phyloP scores from a whole-genome alignment of 768 basidiomycete genomes.

The Cyclocybe cylindracea region DNA sequence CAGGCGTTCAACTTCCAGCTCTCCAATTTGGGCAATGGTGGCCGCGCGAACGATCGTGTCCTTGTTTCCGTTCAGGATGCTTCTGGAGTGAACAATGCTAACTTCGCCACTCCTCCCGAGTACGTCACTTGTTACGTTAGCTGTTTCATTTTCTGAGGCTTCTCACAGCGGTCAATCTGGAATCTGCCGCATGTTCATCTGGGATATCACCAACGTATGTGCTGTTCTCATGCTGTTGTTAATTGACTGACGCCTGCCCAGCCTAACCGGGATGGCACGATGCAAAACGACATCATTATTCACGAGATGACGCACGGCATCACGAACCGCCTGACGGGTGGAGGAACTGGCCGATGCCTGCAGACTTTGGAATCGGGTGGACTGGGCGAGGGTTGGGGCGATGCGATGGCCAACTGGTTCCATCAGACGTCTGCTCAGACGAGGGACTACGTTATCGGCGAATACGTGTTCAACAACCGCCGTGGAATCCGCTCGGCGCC shows the following conservation, averaged over 20 bases:
- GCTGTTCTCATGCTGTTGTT: too few species aligned
- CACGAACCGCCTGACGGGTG: conserved; percentile 48
- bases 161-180: too few species aligned
- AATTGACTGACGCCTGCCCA: neutral
- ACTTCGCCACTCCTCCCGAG: conserved; percentile 46
- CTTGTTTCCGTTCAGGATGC: conserved; percentile 55
- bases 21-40: conserved; percentile 59
- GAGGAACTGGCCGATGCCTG: conserved; percentile 55
- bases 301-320: conserved; percentile 50
- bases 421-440: conserved; percentile 36
- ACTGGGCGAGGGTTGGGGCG: conserved; percentile 70
- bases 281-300: conserved; percentile 58
- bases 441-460: conserved; percentile 39
- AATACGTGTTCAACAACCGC: conserved; percentile 47
- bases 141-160: too few species aligned
- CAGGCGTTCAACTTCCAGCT: conserved; percentile 50
- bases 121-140: conserved; percentile 13
- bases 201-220: too few species aligned
- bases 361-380: conserved; percentile 63
- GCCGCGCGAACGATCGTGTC: conserved; percentile 53
- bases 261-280: conserved; percentile 29
- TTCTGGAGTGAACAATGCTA: conserved; percentile 46
- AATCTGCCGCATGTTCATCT: too few species aligned
- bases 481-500: conserved; percentile 53
- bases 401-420: conserved; percentile 44